Conservation (phyloP, 2,329 filamentous ascomycete genomes). For the Colletotrichum eremochloae region DNA sequence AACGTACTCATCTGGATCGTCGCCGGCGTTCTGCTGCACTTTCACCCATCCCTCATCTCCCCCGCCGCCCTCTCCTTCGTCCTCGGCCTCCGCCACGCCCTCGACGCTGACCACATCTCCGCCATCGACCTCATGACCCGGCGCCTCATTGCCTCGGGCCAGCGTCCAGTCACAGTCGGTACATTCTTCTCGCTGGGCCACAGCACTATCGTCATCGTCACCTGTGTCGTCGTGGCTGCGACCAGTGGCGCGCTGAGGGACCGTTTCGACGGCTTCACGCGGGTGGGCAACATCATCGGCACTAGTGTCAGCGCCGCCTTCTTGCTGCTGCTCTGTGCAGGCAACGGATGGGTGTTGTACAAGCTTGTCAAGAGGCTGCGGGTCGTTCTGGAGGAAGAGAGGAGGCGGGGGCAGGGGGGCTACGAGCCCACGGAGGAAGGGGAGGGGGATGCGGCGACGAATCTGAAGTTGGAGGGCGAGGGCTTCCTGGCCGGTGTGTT, state of each 20-base stretch:
- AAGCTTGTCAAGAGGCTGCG: slow-evolving; percentile 79
- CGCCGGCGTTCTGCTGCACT: slow-evolving; percentile 65
- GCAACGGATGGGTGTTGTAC: slow-evolving; percentile 89
- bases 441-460: slow-evolving; percentile 54
- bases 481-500: slow-evolving; percentile 82
- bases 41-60: slow-evolving; percentile 75
- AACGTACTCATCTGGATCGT: slow-evolving; percentile 70
- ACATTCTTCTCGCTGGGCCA: slow-evolving; percentile 96
- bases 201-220: slow-evolving; percentile 91
- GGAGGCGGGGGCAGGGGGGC: slow-evolving; percentile 46
- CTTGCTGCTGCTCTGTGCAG: slow-evolving; percentile 82
- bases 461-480: slow-evolving; percentile 79
- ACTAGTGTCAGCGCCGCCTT: slow-evolving; percentile 88
- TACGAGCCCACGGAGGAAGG: slow-evolving; percentile 46
- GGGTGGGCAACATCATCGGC: slow-evolving; percentile 89
- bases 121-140: slow-evolving; percentile 97
- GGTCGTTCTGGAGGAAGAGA: slow-evolving; percentile 65
- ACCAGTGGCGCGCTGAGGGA: slow-evolving; percentile 86
- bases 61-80: slow-evolving; percentile 89
- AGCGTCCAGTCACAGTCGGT: slow-evolving; percentile 89
- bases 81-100: slow-evolving; percentile 90
- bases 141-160: slow-evolving; percentile 85
- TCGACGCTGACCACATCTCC: slow-evolving; percentile 90
- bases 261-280: slow-evolving; percentile 83
- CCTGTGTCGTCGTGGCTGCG: slow-evolving; percentile 91